phyloP scores from a whole-genome alignment of 306 rosid genomes.

The Cucurbita moschata region DNA sequence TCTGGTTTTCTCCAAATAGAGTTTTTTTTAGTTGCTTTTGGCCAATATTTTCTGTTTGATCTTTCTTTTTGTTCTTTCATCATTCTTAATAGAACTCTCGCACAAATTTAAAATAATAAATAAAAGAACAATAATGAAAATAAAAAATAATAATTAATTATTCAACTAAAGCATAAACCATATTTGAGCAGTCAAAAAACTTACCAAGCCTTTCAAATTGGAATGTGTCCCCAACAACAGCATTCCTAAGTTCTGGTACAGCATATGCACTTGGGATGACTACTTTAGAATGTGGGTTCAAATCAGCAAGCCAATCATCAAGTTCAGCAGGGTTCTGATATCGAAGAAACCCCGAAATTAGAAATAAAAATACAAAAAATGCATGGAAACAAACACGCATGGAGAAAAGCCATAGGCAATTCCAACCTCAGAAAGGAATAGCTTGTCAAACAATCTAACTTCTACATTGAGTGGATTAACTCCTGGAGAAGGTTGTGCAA shows the following conservation, averaged over 20 bases:
- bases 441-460: constrained; percentile 74
- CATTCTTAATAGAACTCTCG: neutral
- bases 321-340: constrained; percentile 88
- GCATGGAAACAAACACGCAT: neutral
- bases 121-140: neutral
- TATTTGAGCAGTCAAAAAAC: neutral
- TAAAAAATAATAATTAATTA: neutral
- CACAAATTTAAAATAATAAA: neutral
- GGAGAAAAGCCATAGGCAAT: neutral
- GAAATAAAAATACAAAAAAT: neutral
- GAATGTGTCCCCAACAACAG: constrained; percentile 55
- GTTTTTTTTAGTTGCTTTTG: neutral
- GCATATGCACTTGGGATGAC: constrained; percentile 54
- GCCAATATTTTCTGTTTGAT: neutral
- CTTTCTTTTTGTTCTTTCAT: neutral
- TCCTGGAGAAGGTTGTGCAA: constrained; percentile 65
- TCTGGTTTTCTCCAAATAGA: too few relatives aligned
- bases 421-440: constrained; percentile 78
- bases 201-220: constrained; percentile 96
- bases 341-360: constrained; percentile 1
- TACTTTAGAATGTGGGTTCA: constrained; percentile 61
- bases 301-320: constrained; percentile 80
- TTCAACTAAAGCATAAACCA: neutral
- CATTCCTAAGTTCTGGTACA: constrained; percentile 32
- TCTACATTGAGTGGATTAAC: constrained; percentile 76